These are phyloP conservation scores for Dysphania ambrosioides DNA, from an alignment of 148 eudicot genomes.

Conservation along the genomic window DNA sequence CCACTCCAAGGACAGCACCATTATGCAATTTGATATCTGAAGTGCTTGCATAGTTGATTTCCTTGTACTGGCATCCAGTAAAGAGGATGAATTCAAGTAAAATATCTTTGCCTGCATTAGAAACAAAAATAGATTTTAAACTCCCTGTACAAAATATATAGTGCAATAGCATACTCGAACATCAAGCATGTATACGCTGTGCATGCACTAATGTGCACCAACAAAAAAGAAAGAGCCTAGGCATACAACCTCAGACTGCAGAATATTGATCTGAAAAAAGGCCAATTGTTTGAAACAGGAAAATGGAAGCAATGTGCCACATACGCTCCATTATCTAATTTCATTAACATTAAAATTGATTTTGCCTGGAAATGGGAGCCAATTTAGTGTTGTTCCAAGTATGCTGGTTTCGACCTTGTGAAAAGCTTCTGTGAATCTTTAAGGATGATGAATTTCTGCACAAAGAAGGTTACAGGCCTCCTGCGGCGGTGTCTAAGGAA, in stretches of 20 bases:
- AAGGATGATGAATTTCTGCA: too few relatives aligned
- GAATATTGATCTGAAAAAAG: neutral
- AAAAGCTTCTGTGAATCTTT: too few relatives aligned
- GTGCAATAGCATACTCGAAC: neutral
- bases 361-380: too few relatives aligned
- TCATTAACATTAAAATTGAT: constrained; percentile 5
- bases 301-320: neutral
- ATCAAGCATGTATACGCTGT: neutral
- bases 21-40: constrained; percentile 69
- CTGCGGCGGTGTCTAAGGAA: too few relatives aligned
- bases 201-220: neutral
- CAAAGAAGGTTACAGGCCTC: too few relatives aligned
- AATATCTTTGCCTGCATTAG: constrained; percentile 85
- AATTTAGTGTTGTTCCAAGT: too few relatives aligned
- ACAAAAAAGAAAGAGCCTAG: neutral
- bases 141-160: neutral
- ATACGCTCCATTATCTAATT: neutral
- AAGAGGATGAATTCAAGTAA: constrained; percentile 71
- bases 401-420: too few relatives aligned
- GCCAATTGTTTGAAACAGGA: neutral
- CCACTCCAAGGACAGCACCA: constrained; percentile 72
- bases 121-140: neutral
- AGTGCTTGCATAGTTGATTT: constrained; percentile 60
- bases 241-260: neutral
- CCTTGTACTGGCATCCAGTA: constrained; percentile 79